A percentile compares a stretch with the other conserved stretches of the same genome.
phyloP scores from a whole-genome alignment of 78 protist species.

The Parvularia atlantis region DNA sequence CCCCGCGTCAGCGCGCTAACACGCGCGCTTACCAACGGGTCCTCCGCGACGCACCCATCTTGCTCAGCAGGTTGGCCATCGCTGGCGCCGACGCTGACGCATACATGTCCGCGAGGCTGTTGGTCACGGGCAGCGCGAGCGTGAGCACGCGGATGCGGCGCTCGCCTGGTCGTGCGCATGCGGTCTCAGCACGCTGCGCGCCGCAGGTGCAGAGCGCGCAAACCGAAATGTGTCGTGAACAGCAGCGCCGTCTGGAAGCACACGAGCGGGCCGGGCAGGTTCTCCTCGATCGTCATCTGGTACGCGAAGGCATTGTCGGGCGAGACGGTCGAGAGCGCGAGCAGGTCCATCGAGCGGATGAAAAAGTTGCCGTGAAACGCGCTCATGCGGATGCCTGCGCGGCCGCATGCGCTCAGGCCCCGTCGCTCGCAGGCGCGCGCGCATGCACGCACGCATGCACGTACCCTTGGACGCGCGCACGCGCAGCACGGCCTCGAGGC shows the following conservation, averaged over 20 bases:
- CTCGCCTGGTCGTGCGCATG: conserved; percentile 6
- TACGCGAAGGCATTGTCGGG: conserved; percentile 24
- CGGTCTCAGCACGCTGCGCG: not conserved
- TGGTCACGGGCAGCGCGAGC: not conserved
- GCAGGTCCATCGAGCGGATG: conserved; percentile 22
- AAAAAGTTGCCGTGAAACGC: conserved; percentile 32
- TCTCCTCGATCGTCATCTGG: not conserved
- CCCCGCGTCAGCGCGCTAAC: no score
- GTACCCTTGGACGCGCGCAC: conserved; percentile 17
- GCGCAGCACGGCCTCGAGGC: conserved; percentile 44
- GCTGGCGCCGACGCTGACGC: not conserved
- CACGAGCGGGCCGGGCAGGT: not conserved
- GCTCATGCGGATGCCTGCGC: not conserved
- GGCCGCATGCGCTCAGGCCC: no score
- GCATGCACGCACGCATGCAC: no score
- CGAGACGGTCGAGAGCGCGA: conserved; percentile 17
- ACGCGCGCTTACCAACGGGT: no score
- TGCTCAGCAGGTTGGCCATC: not conserved
- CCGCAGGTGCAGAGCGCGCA: not conserved
- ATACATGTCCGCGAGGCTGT: not conserved
- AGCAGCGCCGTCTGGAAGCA: conserved; percentile 19
- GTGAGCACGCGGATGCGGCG: conserved; percentile 45
- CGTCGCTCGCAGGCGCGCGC: no score
- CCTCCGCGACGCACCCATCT: conserved; percentile 6
- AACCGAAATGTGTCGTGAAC: conserved; percentile 5